A percentile compares a stretch with the other conserved stretches of the same genome.
These are phyloP conservation scores for Psilocybe azurescens DNA, from an alignment of 768 basidiomycete genomes.

Conservation along the genomic window DNA sequence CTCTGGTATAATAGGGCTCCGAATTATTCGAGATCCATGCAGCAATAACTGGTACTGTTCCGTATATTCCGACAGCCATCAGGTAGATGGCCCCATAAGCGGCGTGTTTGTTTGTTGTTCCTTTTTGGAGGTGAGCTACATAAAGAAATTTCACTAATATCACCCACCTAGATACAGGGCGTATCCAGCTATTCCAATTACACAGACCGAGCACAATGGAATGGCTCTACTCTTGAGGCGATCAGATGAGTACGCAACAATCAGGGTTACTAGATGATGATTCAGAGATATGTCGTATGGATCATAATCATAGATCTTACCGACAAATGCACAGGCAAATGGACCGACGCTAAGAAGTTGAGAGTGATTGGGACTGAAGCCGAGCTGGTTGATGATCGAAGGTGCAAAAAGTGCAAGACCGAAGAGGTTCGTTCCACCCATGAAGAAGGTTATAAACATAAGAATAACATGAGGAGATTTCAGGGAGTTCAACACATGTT, in stretches of 20 bases:
- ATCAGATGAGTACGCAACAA: constrained; percentile 32
- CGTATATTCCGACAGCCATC: constrained; percentile 37
- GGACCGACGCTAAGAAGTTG: constrained; percentile 44
- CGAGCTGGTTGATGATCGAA: constrained; percentile 41
- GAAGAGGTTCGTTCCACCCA: constrained; percentile 40
- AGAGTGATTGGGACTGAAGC: constrained; percentile 36
- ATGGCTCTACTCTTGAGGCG: constrained; percentile 31
- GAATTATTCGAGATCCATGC: constrained; percentile 44
- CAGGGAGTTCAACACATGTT: constrained; percentile 33
- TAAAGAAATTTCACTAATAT: not conserved
- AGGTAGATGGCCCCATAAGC: constrained; percentile 38
- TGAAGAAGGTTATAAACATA: constrained; percentile 38
- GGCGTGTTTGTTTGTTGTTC: constrained; percentile 24
- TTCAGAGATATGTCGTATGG: not conserved
- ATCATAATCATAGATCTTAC: constrained; percentile 24
- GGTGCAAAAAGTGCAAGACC: constrained; percentile 42
- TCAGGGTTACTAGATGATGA: constrained; percentile 26
- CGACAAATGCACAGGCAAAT: constrained; percentile 38
- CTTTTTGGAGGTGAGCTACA: constrained; percentile 12
- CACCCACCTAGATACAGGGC: constrained; percentile 32
- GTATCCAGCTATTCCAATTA: constrained; percentile 35
- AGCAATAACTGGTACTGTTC: constrained; percentile 30
- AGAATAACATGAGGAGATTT: constrained; percentile 40
- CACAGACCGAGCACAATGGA: constrained; percentile 26
- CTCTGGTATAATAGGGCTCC: constrained; percentile 39